Percentiles rank a stretch among this genome's conserved stretches.
These are phyloP conservation scores for Fusarium palustre DNA, from an alignment of 2,329 filamentous ascomycete species.

Conservation along the genomic window DNA sequence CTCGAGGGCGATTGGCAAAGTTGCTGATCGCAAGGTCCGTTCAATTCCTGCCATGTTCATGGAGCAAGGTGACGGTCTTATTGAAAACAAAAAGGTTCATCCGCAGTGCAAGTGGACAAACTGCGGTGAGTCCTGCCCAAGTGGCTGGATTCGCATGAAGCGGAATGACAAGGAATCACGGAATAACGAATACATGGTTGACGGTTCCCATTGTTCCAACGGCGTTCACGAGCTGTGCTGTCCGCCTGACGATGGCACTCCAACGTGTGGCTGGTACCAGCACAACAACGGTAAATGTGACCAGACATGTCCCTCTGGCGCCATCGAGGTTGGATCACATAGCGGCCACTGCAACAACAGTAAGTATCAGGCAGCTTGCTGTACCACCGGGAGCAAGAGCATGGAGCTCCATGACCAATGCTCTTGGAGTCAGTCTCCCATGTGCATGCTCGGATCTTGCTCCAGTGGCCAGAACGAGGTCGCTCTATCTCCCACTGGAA, in stretches of 20 bases:
- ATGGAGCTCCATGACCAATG: conserved; percentile 24
- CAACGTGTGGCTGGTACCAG: conserved; percentile 22
- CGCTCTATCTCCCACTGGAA: conserved; percentile 16
- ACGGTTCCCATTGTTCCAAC: conserved; percentile 8
- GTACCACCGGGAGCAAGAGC: conserved; percentile 15
- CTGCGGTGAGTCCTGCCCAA: conserved; percentile 17
- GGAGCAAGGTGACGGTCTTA: background rate
- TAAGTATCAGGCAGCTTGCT: conserved; percentile 28
- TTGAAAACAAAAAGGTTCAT: conserved; percentile 3
- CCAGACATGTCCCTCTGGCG: conserved; percentile 2
- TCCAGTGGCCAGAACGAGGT: conserved; percentile 15
- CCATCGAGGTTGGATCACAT: conserved; percentile 20
- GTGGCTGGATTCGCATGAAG: conserved; percentile 18
- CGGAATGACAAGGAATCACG: conserved; percentile 17
- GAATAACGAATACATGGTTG: conserved; percentile 16
- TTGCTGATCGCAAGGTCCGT: conserved; percentile 1
- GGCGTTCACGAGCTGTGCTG: conserved; percentile 21
- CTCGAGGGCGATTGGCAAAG: background rate
- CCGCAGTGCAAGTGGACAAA: conserved; percentile 22
- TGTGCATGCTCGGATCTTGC: conserved; percentile 15
- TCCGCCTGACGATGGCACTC: conserved; percentile 4
- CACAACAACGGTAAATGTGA: conserved; percentile 27
- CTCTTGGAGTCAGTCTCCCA: conserved; percentile 13
- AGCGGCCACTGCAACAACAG: conserved; percentile 18
- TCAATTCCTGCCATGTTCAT: conserved; percentile 4